Evolutionary conservation across 805 yeast genomes (phyloP).

Genomic region (Metschnikowia colocasiae): DNA sequence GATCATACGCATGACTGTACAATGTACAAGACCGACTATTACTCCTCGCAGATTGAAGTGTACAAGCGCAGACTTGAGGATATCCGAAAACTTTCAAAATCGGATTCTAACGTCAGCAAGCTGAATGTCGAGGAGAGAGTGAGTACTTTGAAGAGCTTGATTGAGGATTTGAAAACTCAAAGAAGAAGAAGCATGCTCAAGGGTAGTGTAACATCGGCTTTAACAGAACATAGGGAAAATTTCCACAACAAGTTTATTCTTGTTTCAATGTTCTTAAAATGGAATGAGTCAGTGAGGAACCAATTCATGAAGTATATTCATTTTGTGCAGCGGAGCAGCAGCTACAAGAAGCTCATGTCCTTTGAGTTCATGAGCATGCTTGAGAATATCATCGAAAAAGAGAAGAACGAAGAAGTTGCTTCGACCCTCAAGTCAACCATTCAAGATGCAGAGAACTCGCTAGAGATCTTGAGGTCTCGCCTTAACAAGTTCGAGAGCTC

Average conservation of each 20-base stretch:
- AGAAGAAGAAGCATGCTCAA: constrained; percentile 7
- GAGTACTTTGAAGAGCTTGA: constrained; percentile 19
- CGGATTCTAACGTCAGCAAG: constrained; percentile 5
- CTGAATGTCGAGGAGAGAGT: constrained; percentile 10
- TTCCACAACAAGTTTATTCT: constrained; percentile 40
- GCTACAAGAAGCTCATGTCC: constrained; percentile 29
- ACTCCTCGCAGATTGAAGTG: constrained; percentile 26
- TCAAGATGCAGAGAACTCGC: not conserved
- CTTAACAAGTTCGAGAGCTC: constrained; percentile 11
- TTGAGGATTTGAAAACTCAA: constrained; percentile 4
- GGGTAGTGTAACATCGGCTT: constrained; percentile 8
- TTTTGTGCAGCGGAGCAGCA: constrained; percentile 29
- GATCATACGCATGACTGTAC: constrained; percentile 32
- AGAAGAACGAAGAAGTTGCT: constrained; percentile 48
- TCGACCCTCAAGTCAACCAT: constrained; percentile 10
- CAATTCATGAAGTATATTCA: constrained; percentile 34
- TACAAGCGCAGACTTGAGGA: constrained; percentile 26
- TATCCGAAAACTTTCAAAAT: constrained; percentile 17
- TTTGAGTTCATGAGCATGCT: constrained; percentile 34
- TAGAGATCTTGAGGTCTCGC: not conserved
- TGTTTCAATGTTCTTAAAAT: constrained; percentile 38
- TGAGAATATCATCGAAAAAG: constrained; percentile 28
- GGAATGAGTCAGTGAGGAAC: constrained; percentile 39
- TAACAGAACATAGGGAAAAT: constrained; percentile 8
- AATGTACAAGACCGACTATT: constrained; percentile 25